phyloP scores from a whole-genome alignment of 1,139 yeast species.

The Blastobotrys indianensis region DNA sequence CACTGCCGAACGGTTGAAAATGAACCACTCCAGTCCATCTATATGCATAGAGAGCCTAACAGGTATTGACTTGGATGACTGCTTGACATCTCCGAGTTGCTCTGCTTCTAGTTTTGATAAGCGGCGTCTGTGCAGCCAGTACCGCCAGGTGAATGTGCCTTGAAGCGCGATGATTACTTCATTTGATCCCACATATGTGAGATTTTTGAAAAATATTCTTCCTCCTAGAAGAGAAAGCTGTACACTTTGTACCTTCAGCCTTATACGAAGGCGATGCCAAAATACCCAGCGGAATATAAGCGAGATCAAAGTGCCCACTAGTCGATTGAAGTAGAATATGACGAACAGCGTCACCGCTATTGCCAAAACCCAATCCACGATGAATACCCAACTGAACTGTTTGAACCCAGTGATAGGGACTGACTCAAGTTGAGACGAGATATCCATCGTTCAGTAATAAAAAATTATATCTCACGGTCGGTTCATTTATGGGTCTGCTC shows the following conservation, averaged over 20 bases:
- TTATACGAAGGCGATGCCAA: conserved; percentile 58
- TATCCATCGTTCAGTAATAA: conserved; percentile 6
- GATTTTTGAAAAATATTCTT: conserved; percentile 66
- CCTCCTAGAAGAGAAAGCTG: conserved; percentile 79
- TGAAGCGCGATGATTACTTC: conserved; percentile 63
- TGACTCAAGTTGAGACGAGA: conserved; percentile 22
- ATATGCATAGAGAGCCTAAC: conserved; percentile 53
- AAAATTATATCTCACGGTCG: not conserved
- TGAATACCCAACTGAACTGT: conserved; percentile 72
- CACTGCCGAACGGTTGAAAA: conserved; percentile 72
- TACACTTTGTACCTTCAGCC: conserved; percentile 63
- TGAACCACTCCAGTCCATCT: conserved; percentile 76
- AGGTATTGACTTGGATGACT: conserved; percentile 45
- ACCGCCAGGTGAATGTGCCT: conserved; percentile 81
- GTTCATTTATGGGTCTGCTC: not conserved
- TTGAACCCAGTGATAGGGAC: conserved; percentile 27
- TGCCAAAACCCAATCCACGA: conserved; percentile 74
- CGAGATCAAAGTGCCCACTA: conserved; percentile 59
- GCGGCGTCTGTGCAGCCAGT: conserved; percentile 56
- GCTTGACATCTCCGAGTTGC: conserved; percentile 11
- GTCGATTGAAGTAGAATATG: conserved; percentile 70
- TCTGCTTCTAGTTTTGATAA: conserved; percentile 19
- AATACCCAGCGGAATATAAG: conserved; percentile 45
- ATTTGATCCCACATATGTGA: conserved; percentile 65
- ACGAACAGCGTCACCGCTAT: conserved; percentile 57